These are phyloP conservation scores for Vaccinium myrtillus DNA, from an alignment of 148 eudicot species.

Conservation along the genomic window DNA sequence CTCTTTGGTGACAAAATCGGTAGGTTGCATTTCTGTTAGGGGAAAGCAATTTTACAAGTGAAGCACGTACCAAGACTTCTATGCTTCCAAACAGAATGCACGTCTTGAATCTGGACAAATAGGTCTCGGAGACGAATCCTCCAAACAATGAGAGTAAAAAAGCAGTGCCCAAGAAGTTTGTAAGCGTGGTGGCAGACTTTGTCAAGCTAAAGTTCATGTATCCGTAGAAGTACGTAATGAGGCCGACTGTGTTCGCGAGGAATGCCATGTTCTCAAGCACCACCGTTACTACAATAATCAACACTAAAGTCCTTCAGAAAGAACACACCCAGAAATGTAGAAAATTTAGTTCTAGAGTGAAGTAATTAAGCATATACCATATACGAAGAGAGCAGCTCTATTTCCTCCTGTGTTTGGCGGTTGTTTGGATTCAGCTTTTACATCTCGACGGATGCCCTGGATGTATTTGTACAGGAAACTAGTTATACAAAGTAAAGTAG, in stretches of 20 bases:
- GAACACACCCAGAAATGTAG: neutral
- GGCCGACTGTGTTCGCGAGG: slow-evolving; percentile 35
- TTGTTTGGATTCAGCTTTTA: slow-evolving; percentile 20
- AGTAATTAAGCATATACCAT: slow-evolving; percentile 16
- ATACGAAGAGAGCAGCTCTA: slow-evolving; percentile 43
- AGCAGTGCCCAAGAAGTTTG: slow-evolving; percentile 48
- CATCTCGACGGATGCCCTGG: slow-evolving; percentile 30
- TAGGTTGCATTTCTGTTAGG: neutral
- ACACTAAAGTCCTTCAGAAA: neutral
- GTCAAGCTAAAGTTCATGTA: slow-evolving; percentile 57
- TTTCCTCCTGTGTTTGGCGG: slow-evolving; percentile 33
- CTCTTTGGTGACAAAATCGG: neutral
- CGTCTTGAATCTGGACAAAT: slow-evolving; percentile 52
- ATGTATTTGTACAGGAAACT: neutral
- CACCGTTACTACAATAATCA: slow-evolving; percentile 31
- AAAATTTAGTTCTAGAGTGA: too few species aligned
- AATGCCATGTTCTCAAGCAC: slow-evolving; percentile 47
- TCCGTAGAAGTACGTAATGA: slow-evolving; percentile 46
- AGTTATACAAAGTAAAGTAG: neutral
- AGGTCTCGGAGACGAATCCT: slow-evolving; percentile 51
- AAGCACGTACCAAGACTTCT: slow-evolving; percentile 35
- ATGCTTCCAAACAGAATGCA: slow-evolving; percentile 41
- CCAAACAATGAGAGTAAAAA: slow-evolving; percentile 43
- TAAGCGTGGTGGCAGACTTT: slow-evolving; percentile 53
- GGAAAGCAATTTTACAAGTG: neutral